Evolutionary conservation across 1,284 basidiomycete genomes (phyloP).

Genomic region (Lentinus polychrous): DNA sequence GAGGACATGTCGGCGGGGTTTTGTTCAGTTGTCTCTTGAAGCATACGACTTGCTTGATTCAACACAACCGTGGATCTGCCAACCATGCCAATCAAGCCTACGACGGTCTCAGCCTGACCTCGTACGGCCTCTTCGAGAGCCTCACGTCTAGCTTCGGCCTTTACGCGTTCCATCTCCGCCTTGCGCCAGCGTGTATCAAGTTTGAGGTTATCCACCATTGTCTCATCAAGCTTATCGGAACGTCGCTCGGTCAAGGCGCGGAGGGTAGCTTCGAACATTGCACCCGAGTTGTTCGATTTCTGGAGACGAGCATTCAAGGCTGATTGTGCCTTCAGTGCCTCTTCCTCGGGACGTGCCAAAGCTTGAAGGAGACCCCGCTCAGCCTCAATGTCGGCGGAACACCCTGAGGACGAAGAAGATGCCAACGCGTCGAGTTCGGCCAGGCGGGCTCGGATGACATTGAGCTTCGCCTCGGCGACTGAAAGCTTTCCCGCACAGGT

Average conservation of each 20-base stretch:
- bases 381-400: conserved; percentile 58
- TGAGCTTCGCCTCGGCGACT: conserved; percentile 69
- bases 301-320: conserved; percentile 54
- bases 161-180: conserved; percentile 67
- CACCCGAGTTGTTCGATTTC: conserved; percentile 67
- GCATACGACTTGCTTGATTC: conserved; percentile 52
- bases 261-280: conserved; percentile 80
- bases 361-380: conserved; percentile 69
- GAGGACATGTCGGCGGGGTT: conserved; percentile 33
- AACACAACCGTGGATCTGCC: conserved; percentile 73
- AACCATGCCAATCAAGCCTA: conserved; percentile 72
- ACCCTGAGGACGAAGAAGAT: conserved; percentile 28
- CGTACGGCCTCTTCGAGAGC: conserved; percentile 59
- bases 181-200: conserved; percentile 62
- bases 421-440: conserved; percentile 50
- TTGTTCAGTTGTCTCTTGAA: conserved; percentile 41
- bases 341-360: conserved; percentile 69
- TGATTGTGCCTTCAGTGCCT: conserved; percentile 54
- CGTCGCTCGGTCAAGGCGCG: conserved; percentile 74
- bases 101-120: conserved; percentile 62
- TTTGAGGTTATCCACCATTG: conserved; percentile 64
- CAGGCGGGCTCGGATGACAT: conserved; percentile 61
- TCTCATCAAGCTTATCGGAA: conserved; percentile 75
- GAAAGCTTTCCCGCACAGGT: conserved; percentile 67
- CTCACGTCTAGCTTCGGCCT: conserved; percentile 64